phyloP scores from a whole-genome alignment of 1,284 basidiomycete genomes.

The Lignosus rhinocerotis region DNA sequence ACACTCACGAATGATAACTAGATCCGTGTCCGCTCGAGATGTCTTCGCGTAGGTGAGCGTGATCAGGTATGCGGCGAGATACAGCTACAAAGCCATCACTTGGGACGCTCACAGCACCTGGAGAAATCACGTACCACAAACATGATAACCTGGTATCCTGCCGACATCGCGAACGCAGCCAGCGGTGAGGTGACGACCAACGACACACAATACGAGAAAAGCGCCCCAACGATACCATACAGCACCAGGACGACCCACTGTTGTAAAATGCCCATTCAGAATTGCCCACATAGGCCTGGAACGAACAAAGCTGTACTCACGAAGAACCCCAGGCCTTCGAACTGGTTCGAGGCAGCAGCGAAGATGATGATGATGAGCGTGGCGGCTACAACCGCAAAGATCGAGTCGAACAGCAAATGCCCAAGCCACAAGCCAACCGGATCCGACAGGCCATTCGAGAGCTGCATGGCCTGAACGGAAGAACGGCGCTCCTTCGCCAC shows the following conservation, averaged over 20 bases:
- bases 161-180: slow-evolving; percentile 72
- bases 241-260: slow-evolving; percentile 73
- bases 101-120: not conserved
- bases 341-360: slow-evolving; percentile 57
- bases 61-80: slow-evolving; percentile 66
- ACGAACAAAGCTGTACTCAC: slow-evolving; percentile 41
- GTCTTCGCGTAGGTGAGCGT: slow-evolving; percentile 71
- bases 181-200: slow-evolving; percentile 66
- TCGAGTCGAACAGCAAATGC: slow-evolving; percentile 74
- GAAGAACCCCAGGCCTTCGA: slow-evolving; percentile 69
- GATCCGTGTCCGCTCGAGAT: slow-evolving; percentile 50
- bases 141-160: slow-evolving; percentile 75
- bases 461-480: slow-evolving; percentile 75
- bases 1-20: slow-evolving; percentile 58
- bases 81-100: slow-evolving; percentile 43
- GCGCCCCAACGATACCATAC: slow-evolving; percentile 67
- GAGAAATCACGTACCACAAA: slow-evolving; percentile 52
- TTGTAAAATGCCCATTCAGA: not conserved
- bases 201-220: slow-evolving; percentile 71
- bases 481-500: slow-evolving; percentile 68
- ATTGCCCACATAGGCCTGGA: not conserved
- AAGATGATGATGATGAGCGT: slow-evolving; percentile 67
- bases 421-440: slow-evolving; percentile 79
- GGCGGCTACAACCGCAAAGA: slow-evolving; percentile 56
- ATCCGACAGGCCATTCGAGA: slow-evolving; percentile 75